These are phyloP conservation scores for Nitzschia palea DNA, from an alignment of 108 stramenopile genomes.

Conservation along the genomic window DNA sequence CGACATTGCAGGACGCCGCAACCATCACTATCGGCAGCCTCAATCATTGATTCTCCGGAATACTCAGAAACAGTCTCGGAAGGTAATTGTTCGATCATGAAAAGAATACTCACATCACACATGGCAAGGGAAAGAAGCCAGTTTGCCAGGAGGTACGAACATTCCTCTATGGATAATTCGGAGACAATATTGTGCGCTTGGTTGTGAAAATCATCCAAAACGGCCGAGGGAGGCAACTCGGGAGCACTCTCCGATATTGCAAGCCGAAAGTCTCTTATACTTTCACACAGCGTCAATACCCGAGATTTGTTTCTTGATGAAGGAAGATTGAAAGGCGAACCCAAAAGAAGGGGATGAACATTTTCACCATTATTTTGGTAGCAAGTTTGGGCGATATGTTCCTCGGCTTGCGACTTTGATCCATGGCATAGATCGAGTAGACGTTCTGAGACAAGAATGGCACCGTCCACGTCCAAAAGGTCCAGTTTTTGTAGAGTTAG, in stretches of 20 bases:
- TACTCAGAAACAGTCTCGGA: too few relatives aligned
- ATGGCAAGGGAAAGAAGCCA: conserved; percentile 70
- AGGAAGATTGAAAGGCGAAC: conserved; percentile 19
- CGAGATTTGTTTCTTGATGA: conserved; percentile 6
- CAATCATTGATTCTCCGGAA: too few relatives aligned
- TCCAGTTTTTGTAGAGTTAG: conserved; percentile 59
- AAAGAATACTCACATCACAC: conserved; percentile 76
- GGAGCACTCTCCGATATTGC: not conserved
- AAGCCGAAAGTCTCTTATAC: conserved; percentile 1
- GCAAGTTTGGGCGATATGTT: conserved; percentile 27
- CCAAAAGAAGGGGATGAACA: conserved; percentile 2
- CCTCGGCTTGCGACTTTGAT: conserved; percentile 44
- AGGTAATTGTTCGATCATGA: conserved; percentile 7
- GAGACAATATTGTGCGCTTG: conserved; percentile 23
- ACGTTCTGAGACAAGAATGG: conserved; percentile 52
- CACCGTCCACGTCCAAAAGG: conserved; percentile 72
- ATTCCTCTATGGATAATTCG: conserved; percentile 38
- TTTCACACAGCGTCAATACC: conserved; percentile 20
- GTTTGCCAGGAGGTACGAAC: conserved; percentile 56
- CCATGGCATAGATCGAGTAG: conserved; percentile 52
- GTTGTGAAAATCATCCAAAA: conserved; percentile 27
- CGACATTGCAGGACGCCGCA: too few relatives aligned
- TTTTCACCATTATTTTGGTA: not conserved
- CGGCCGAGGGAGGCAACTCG: not conserved
- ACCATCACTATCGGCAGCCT: too few relatives aligned